Base-by-base conservation (phyloP, 495 filamentous ascomycete species). In the Penicillium riverlandense region DNA sequence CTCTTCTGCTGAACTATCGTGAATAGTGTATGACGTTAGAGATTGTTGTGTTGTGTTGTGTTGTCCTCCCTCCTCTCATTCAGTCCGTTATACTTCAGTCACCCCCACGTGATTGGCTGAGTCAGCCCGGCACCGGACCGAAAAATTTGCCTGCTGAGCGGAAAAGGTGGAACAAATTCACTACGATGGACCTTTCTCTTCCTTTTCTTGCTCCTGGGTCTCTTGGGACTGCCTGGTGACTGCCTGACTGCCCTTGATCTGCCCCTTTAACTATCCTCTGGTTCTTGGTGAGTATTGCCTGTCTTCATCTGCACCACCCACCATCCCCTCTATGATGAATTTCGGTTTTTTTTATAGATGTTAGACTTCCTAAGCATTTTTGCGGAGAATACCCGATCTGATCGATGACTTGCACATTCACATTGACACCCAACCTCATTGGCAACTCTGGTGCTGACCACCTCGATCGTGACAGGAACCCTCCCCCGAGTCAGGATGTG, bases 401-500 rank as follows among this genome's bases (percentile, higher is more conserved):
- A 71, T 47, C 32, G n/a, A 12, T 11, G 32, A 34, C 32, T 34
- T 34, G 7, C 32, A 34, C 32, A 7, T 12, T 6, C n/a, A 34
- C 41, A 48, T 44, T 44, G 44, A 34, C 15, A 27, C 39, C 39
- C 47, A 28, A 16, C 14, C 35, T 47, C 33, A 38, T 38, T 33
- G 10, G 8, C 10, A 27, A 38, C 30, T 30, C 28, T 9, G 14
- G 6, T 39, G 48, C 57, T 65, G 45, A 65, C 42, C 22, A 31
- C 10, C 44, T 29, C n/a, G 35, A 13, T 30, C 35, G 14, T 29
- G 30, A 41, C 30, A 57, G 50, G 55, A 55, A 53, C 14, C 14
- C 37, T 42, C 41, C 36, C 38, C 30, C 40, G 34, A 43, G 35
- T 52, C 59, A 67, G 44, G 28, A 95, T 95, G 90, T 95, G 88